Base-by-base conservation (phyloP, 495 filamentous ascomycete species). In the Acidiella bohemica region DNA sequence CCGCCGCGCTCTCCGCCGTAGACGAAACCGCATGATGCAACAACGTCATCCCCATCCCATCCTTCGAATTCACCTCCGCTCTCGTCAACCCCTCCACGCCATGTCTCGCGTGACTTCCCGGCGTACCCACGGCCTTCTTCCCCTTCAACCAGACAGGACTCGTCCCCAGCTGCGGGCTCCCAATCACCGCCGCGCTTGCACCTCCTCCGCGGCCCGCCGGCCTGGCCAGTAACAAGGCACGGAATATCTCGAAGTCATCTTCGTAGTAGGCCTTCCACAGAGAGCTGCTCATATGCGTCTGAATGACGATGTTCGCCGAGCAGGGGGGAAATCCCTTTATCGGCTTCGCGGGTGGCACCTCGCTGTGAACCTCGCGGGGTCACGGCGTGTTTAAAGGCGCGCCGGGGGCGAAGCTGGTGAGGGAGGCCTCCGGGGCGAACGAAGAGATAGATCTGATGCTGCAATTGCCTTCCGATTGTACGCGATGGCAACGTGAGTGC, bases 241-340 rank as follows among this genome's bases (percentile, higher is more conserved):
- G 76, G 67, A 97, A 96, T 55, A 63, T 75, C 53, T 88, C 84
- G 68, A 88, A 80, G 68, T 97, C 84, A 76, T 94, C 81, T 71
- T 93, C 80, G 64, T 88, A 78, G 59, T 85, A 97, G 61, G 71
- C 84, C 67, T 84, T 82, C 88, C 90, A 95, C 58, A 97, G 76
- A 67, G 81, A 76, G 65, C 80, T 79, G 73, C 81, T 94, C 92
- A 96, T 97, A 76, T 78, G 80, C 7, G 25, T 7, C 70, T 65
- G 57, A 58, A 54, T 53, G 56, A 41, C 48, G 46, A 49, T 52
- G 57, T 57, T 59, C 59, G 32, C 42, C 31, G 35, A 44, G 34
- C 40, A 62, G 59, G 40, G 64, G 57, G n/a, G n/a, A n/a, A n/a
- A n/a, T n/a, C n/a, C 66, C 71, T 73, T 37, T 68, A 67, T 65